A percentile compares a stretch with the other conserved stretches of the same genome.
These are phyloP conservation scores for Termitomyces sp. DNA, from an alignment of 768 basidiomycete genomes.

Conservation along the genomic window DNA sequence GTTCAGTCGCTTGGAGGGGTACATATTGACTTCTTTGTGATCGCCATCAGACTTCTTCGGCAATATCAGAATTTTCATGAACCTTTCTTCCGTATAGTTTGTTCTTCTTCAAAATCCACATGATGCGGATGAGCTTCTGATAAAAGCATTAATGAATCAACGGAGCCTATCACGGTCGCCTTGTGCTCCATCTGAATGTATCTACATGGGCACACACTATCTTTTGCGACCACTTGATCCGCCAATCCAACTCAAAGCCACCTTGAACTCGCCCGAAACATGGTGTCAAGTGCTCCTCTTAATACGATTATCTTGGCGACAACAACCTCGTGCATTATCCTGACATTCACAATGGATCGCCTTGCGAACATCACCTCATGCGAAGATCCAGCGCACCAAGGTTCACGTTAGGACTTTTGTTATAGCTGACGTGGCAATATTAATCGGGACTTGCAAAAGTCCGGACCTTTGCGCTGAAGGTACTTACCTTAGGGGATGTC, in stretches of 20 bases:
- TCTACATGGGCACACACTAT: background rate
- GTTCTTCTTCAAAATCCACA: background rate
- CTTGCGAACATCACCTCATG: background rate
- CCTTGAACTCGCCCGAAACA: background rate
- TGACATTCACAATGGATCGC: background rate
- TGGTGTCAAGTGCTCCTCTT: background rate
- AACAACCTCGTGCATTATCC: background rate
- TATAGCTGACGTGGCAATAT: background rate
- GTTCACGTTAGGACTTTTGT: background rate
- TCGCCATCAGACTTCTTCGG: slow-evolving; percentile 1
- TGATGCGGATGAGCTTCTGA: background rate
- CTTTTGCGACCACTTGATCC: background rate
- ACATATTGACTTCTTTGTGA: background rate
- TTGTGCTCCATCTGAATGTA: background rate
- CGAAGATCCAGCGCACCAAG: background rate
- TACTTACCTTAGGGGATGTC: background rate
- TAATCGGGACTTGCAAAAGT: background rate
- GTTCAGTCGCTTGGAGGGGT: no score
- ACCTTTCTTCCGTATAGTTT: background rate
- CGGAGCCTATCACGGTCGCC: background rate
- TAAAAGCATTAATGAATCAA: background rate
- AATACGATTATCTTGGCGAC: background rate
- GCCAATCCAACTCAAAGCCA: background rate
- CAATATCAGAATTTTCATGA: background rate
- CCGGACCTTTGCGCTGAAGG: no score